Conservation (phyloP, 2,329 filamentous ascomycete genomes). For the Emergomyces orientalis region DNA sequence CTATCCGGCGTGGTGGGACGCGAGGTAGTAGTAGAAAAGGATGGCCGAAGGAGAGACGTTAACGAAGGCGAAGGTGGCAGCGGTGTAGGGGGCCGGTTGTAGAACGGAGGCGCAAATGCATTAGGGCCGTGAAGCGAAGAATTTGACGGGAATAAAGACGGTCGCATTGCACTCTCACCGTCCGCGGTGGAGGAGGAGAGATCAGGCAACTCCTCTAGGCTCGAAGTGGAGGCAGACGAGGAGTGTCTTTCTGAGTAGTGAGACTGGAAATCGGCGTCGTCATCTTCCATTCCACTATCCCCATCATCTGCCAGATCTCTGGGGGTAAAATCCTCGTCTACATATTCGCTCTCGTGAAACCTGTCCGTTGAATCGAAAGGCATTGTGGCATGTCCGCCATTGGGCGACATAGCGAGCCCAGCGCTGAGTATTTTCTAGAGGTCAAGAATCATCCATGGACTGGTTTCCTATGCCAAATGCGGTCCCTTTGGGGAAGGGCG, state of each 20-base stretch:
- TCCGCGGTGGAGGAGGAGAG: slow-evolving; percentile 8
- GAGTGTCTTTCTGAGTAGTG: slow-evolving; percentile 36
- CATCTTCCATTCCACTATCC: slow-evolving; percentile 19
- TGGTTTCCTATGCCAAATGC: too few relatives aligned
- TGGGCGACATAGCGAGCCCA: neutral
- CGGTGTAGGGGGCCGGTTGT: slow-evolving; percentile 91
- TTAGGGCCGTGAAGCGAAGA: slow-evolving; percentile 36
- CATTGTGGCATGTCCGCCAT: neutral
- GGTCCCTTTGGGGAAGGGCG: too few relatives aligned
- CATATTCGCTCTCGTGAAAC: neutral
- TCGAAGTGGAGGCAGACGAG: slow-evolving; percentile 26
- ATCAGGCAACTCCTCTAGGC: slow-evolving; percentile 14
- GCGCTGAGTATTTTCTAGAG: neutral
- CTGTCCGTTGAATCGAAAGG: neutral
- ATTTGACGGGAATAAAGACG: slow-evolving; percentile 33
- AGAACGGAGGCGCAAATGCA: slow-evolving; percentile 74
- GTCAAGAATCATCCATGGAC: too few relatives aligned
- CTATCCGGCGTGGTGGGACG: slow-evolving; percentile 89
- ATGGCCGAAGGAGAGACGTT: slow-evolving; percentile 74
- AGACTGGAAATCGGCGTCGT: slow-evolving; percentile 39
- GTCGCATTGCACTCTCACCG: slow-evolving; percentile 22
- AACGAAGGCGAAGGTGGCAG: slow-evolving; percentile 85
- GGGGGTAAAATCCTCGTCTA: neutral
- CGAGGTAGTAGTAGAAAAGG: slow-evolving; percentile 58
- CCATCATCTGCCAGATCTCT: neutral